These are phyloP conservation scores for Nakazawaea pomicola DNA, from an alignment of 805 yeast species.

Conservation along the genomic window DNA sequence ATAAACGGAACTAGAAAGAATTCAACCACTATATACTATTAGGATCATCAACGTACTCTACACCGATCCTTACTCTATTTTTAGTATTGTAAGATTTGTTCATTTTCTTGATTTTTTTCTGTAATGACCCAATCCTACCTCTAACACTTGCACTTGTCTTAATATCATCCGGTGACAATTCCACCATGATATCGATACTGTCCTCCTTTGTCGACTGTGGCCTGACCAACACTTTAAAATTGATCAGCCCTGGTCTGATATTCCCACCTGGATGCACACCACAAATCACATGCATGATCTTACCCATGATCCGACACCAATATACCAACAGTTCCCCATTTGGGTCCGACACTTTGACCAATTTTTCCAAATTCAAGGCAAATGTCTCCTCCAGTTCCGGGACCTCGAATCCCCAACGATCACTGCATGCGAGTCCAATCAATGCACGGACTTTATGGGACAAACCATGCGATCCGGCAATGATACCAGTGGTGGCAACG, in stretches of 20 bases:
- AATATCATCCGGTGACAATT: constrained; percentile 45
- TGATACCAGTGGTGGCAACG: constrained; percentile 68
- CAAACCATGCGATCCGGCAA: constrained; percentile 72
- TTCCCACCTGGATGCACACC: constrained; percentile 82
- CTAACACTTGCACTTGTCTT: constrained; percentile 57
- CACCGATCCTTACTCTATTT: constrained; percentile 48
- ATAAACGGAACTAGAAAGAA: no score
- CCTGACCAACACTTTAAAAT: constrained; percentile 35
- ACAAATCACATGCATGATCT: constrained; percentile 71
- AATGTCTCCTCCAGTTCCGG: constrained; percentile 49
- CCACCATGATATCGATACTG: constrained; percentile 33
- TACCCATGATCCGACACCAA: constrained; percentile 73
- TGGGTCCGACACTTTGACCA: constrained; percentile 39
- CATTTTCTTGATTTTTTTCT: constrained; percentile 55
- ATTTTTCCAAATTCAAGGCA: constrained; percentile 40
- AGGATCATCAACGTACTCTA: constrained; percentile 28
- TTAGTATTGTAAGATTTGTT: constrained; percentile 37
- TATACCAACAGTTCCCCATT: constrained; percentile 44
- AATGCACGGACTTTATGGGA: constrained; percentile 68
- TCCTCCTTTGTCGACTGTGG: no score
- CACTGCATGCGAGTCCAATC: constrained; percentile 69
- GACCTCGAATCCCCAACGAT: constrained; percentile 78
- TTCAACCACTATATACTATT: constrained; percentile 11
- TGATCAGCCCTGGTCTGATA: constrained; percentile 55
- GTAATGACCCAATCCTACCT: constrained; percentile 52